Evolutionary conservation across 2,329 filamentous ascomycete genomes (phyloP), one percentile per base, ranked within the genome.

Genomic region (Alternaria consortialis): DNA sequence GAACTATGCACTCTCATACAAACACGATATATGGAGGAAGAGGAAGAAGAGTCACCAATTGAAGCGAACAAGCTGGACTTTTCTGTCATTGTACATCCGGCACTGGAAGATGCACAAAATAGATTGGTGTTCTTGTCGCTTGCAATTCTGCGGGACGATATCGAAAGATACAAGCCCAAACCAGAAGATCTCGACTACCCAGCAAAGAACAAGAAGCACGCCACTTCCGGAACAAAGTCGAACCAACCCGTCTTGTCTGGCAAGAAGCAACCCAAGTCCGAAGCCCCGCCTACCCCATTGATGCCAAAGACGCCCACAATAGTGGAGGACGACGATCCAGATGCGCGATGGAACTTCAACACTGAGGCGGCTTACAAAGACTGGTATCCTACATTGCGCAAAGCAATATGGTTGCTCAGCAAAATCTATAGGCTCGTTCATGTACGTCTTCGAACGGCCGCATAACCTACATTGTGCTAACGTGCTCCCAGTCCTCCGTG

Each of bases 391-490:
- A 90, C 88, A 0, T 77, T 91, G 17, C 82, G 86, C 51, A 90
- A 88, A 78, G 88, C 88, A 2, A 87, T 91, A 27, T 90, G 88
- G 86, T 80, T 91, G 4, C 82, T 91, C 20, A 90, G 88, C 64
- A 85, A 88, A 55, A 91, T 91, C 66, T 91, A 91, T 74, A 84
- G 88, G 8, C 84, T 91, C 40, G 88, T 91, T 43, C 90, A 91
- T 70, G 88, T 88, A 80, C 64, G 79, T 63, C 27, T 7, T 36
- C 17, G 9, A 29, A 29, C 39, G 32, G 11, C 8, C 29, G 43
- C 2, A n/a, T 11, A 29, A 3, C 31, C 11, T 32, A 15, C 2
- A 3, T 40, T n/a, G 23, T 29, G n/a, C 48, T 62, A 27, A 60
- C 44, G 53, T 43, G 40, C 15, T 7, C 8, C 58, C 55, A 88